A percentile compares a stretch with the other conserved stretches of the same genome.
Conservation (phyloP, 805 yeast species). For the Teunomyces cretensis region DNA sequence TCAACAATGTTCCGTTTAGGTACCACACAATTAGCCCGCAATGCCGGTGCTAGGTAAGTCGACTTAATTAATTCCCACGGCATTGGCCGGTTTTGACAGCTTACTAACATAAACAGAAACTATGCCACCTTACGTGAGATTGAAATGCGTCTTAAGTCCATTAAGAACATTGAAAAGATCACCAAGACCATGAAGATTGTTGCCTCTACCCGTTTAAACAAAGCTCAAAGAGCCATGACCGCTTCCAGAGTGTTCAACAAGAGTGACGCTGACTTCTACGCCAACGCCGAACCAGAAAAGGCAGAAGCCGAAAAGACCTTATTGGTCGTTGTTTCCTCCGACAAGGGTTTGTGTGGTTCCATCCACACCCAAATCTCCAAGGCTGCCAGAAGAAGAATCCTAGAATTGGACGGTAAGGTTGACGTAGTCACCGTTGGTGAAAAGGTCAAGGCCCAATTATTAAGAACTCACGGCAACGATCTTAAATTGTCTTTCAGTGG, state of each 20-base stretch:
- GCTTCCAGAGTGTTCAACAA: constrained; percentile 81
- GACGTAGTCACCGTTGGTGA: constrained; percentile 92
- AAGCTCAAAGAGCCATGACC: constrained; percentile 93
- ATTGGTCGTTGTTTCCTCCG: constrained; percentile 87
- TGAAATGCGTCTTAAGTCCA: constrained; percentile 96
- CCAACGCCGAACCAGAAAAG: constrained; percentile 74
- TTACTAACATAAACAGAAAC: constrained; percentile 55
- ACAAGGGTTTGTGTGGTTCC: constrained; percentile 98
- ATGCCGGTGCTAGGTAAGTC: constrained; percentile 52
- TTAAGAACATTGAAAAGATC: constrained; percentile 98
- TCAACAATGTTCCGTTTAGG: constrained; percentile 53
- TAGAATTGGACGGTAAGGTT: constrained; percentile 58
- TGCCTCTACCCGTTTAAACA: constrained; percentile 93
- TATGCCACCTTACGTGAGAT: constrained; percentile 99
- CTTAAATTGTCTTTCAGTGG: constrained; percentile 80
- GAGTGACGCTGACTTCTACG: constrained; percentile 76
- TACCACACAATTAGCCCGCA: constrained; percentile 51
- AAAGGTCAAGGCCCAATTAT: constrained; percentile 84
- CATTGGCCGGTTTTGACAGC: constrained; percentile 1
- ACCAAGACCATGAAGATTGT: constrained; percentile 99
- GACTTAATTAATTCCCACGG: background rate
- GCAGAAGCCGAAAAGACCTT: constrained; percentile 63
- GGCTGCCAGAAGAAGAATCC: constrained; percentile 70
- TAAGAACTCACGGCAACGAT: constrained; percentile 73
- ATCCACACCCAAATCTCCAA: constrained; percentile 94